Evolutionary conservation across 1,284 basidiomycete genomes (phyloP), one percentile per base, ranked within the genome.

Genomic region (Ceratobasidium sp.): DNA sequence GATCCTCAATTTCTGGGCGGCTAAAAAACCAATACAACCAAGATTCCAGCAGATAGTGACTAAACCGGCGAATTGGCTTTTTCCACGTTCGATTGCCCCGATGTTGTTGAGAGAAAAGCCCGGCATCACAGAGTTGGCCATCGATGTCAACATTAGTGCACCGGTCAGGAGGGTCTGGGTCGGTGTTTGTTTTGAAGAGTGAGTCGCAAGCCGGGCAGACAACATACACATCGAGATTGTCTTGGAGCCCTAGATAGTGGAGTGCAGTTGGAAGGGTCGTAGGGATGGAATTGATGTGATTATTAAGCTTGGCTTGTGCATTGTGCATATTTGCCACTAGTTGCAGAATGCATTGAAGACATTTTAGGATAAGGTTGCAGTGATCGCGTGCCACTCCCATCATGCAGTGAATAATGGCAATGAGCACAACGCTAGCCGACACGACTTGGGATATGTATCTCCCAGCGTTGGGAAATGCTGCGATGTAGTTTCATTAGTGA

Each of bases 1-100:
- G n/a, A n/a, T 79, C 58, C 58, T 78, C 69, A n/a, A 77, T 63
- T 2, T 66, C 78, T 2, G 64, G 76, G 12, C 76, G 49, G 33
- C 18, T 56, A n/a, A 79, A 40, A 20, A 72, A 58, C 2, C 56
- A n/a, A 0, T 67, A n/a, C 10, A 77, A 26, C 77, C 76, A 79
- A 4, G 39, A 9, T 26, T 60, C 56, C 1, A 79, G 51, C 3
- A 20, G 33, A 40, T 78, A 58, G 51, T 76, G 51, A 12, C 55
- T 51, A 42, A 44, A 79, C 1, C 40, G n/a, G n/a, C 61, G 15
- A 28, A 55, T 3, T 10, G 75, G 75, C 10, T 20, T 58, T 42
- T 67, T 28, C 66, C 66, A 67, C 3, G 44, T 49, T 12, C 6
- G 23, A 13, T 49, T 28, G 15, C 66, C 66, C 4, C 66, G 44